phyloP scores from a whole-genome alignment of 257 asterid species.

The Solanum habrochaites region DNA sequence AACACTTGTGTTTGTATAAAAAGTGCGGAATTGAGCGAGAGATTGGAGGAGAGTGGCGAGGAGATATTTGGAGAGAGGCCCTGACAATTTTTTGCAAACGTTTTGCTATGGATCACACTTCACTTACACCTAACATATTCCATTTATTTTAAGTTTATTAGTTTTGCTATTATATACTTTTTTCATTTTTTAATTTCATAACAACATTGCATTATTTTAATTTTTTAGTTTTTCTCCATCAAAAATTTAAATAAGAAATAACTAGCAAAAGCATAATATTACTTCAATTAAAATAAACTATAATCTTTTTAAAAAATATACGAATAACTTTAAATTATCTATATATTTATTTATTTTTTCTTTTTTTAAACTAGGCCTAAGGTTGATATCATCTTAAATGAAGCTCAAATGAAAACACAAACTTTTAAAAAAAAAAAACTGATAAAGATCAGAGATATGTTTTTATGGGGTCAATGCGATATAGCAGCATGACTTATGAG shows the following conservation, averaged over 20 bases:
- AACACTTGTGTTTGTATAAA: too few species aligned
- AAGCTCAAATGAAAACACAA: neutral
- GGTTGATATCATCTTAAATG: neutral
- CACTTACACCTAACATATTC: too few species aligned
- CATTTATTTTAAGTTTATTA: too few species aligned
- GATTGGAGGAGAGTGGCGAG: too few species aligned
- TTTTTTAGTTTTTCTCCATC: neutral
- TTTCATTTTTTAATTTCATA: too few species aligned
- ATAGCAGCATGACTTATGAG: neutral
- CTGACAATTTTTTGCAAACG: too few species aligned
- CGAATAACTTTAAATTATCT: neutral
- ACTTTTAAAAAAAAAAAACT: too few species aligned
- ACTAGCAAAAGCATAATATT: neutral
- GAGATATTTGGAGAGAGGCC: too few species aligned
- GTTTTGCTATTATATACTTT: too few species aligned
- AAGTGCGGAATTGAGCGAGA: too few species aligned
- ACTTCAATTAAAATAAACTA: neutral
- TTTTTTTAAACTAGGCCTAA: neutral
- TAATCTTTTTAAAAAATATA: neutral
- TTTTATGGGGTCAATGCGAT: neutral
- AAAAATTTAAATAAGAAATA: neutral
- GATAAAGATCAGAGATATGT: neutral
- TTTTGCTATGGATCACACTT: too few species aligned
- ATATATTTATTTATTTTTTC: neutral
- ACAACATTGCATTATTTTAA: too few species aligned